phyloP scores from a whole-genome alignment of 352 stramenopile genomes.

The Plasmopara viticola region DNA sequence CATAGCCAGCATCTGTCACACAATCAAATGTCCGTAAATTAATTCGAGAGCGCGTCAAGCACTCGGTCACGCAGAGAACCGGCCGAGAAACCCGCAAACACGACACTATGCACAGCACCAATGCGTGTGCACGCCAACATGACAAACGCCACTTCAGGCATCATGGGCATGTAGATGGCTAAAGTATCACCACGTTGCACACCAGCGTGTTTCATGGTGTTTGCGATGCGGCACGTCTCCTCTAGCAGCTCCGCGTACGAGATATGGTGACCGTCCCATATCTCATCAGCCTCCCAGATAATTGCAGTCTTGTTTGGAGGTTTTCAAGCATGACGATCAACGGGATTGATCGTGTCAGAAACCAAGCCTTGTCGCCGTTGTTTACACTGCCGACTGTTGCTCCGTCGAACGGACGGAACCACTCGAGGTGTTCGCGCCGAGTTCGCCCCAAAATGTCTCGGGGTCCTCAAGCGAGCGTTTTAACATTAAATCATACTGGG shows the following conservation, averaged over 20 bases:
- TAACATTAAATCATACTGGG: slow-evolving; percentile 83
- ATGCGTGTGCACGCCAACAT: slow-evolving; percentile 98
- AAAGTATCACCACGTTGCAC: slow-evolving; percentile 92
- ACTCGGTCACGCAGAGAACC: slow-evolving; percentile 94
- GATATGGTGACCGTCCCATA: slow-evolving; percentile 64
- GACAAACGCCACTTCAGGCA: slow-evolving; percentile 94
- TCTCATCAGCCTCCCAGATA: slow-evolving; percentile 97
- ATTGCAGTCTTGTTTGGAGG: slow-evolving; percentile 90
- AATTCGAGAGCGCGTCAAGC: slow-evolving; percentile 80
- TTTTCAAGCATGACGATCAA: slow-evolving; percentile 90
- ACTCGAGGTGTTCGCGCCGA: slow-evolving; percentile 88
- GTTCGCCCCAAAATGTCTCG: slow-evolving; percentile 87
- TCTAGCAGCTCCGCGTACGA: slow-evolving; percentile 45
- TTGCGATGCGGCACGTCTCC: slow-evolving; percentile 88
- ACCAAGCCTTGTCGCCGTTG: slow-evolving; percentile 91
- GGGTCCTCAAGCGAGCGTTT: slow-evolving; percentile 84
- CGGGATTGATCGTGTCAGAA: slow-evolving; percentile 94
- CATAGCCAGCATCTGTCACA: too few relatives aligned
- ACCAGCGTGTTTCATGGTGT: slow-evolving; percentile 90
- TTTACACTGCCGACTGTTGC: slow-evolving; percentile 80
- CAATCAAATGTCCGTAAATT: too few relatives aligned
- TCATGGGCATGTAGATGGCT: slow-evolving; percentile 99
- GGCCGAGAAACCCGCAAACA: slow-evolving; percentile 95
- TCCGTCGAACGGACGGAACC: slow-evolving; percentile 92
- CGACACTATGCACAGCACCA: slow-evolving; percentile 94